These are phyloP conservation scores for Termitomyces sp. DNA, from an alignment of 768 basidiomycete species.

Conservation along the genomic window DNA sequence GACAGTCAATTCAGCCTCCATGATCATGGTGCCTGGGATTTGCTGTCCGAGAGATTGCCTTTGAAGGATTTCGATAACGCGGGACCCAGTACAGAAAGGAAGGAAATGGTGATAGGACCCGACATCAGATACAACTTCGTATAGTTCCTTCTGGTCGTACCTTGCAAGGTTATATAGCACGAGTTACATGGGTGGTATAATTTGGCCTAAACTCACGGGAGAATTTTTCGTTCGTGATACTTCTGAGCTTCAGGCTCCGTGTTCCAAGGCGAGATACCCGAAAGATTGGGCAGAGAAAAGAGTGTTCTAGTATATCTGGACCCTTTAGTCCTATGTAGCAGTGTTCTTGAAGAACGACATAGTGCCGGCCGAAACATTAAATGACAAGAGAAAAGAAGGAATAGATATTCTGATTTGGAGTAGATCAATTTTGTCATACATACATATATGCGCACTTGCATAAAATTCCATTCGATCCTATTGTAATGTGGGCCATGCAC, in stretches of 20 bases:
- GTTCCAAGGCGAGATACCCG: slow-evolving; percentile 35
- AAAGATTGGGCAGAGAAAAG: slow-evolving; percentile 48
- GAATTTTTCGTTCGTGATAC: slow-evolving; percentile 79
- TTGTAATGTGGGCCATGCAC: too few species aligned
- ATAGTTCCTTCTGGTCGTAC: slow-evolving; percentile 74
- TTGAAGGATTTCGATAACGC: slow-evolving; percentile 40
- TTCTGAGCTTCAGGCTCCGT: slow-evolving; percentile 41
- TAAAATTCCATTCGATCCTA: too few species aligned
- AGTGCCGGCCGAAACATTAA: slow-evolving; percentile 9
- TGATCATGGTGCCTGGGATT: slow-evolving; percentile 29
- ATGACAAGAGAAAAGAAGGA: neutral
- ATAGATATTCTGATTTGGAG: neutral
- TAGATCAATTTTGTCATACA: neutral
- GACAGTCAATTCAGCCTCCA: slow-evolving; percentile 84
- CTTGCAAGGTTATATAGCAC: slow-evolving; percentile 31
- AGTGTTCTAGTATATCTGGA: slow-evolving; percentile 22
- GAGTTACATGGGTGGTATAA: neutral
- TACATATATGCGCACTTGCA: too few species aligned
- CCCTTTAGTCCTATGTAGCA: neutral
- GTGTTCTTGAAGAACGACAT: slow-evolving; percentile 6
- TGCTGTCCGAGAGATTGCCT: slow-evolving; percentile 14
- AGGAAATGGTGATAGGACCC: slow-evolving; percentile 81
- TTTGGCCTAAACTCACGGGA: slow-evolving; percentile 64
- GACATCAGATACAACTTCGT: slow-evolving; percentile 83
- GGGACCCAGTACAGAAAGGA: slow-evolving; percentile 80